Evolutionary conservation across 495 filamentous ascomycete species (phyloP).

Genomic region (Neurospora tetraspora): DNA sequence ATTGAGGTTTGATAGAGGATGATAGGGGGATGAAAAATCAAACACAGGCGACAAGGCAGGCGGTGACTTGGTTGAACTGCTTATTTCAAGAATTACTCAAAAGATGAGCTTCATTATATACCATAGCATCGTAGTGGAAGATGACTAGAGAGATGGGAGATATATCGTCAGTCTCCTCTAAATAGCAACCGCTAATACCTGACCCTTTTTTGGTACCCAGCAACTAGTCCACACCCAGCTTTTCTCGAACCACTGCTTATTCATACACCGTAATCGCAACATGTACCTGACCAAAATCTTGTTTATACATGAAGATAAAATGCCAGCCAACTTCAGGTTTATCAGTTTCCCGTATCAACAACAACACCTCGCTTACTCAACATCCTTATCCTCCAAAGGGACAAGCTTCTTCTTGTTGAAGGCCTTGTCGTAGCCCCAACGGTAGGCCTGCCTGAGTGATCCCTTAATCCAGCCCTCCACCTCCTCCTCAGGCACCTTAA

Average conservation of each 20-base stretch:
- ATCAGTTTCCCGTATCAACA: neutral
- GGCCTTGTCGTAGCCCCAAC: conserved; percentile 28
- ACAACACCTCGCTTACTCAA: conserved; percentile 5
- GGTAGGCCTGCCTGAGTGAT: conserved; percentile 31
- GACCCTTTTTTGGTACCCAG: neutral
- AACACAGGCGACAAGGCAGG: neutral
- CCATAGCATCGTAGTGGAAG: neutral
- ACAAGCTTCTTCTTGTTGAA: conserved; percentile 14
- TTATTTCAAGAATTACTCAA: neutral
- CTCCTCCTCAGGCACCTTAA: conserved; percentile 56
- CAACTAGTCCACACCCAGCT: neutral
- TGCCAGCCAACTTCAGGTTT: neutral
- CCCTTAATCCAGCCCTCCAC: conserved; percentile 54
- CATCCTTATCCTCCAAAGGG: conserved; percentile 17
- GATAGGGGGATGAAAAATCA: neutral
- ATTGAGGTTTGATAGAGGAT: conserved; percentile 5
- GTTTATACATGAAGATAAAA: neutral
- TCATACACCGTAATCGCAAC: conserved; percentile 2
- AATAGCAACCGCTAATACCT: neutral
- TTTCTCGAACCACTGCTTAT: conserved; percentile 1
- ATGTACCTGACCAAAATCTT: neutral
- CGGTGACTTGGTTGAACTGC: neutral
- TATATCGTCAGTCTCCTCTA: neutral
- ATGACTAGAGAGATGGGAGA: neutral
- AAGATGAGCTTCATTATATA: conserved; percentile 5